Conservation (phyloP, 371 early-diverging fungal genomes). For the Rhizopus delemar region DNA sequence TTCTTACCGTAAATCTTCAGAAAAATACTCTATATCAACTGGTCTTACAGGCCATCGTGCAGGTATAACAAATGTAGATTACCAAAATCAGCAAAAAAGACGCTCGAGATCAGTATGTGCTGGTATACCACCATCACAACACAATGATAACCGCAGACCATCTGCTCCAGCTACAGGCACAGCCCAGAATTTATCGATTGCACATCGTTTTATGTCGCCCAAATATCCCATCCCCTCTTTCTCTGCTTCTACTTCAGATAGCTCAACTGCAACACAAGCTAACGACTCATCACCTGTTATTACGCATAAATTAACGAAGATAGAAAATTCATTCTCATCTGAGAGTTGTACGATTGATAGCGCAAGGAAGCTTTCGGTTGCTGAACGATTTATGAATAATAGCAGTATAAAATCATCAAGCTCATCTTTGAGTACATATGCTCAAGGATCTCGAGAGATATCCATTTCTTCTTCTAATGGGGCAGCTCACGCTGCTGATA, state of each 20-base stretch:
- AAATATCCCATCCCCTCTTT: not conserved
- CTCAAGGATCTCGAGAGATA: conserved; percentile 12
- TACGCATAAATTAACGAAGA: too few species aligned
- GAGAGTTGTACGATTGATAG: not conserved
- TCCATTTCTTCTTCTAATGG: conserved; percentile 17
- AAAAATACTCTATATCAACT: not conserved
- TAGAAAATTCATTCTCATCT: conserved; percentile 3
- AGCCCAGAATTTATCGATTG: conserved; percentile 25
- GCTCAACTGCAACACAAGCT: too few species aligned
- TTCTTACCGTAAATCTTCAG: not conserved
- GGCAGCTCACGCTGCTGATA: conserved; percentile 2
- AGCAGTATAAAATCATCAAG: conserved; percentile 6
- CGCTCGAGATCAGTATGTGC: conserved; percentile 7
- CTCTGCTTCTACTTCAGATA: too few species aligned
- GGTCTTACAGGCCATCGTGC: not conserved
- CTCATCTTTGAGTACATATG: conserved; percentile 7
- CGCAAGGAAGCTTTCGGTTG: conserved; percentile 21
- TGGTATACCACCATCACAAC: not conserved
- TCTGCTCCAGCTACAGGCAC: conserved; percentile 16
- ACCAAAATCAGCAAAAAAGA: not conserved
- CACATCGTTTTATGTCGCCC: conserved; percentile 15
- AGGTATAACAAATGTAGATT: too few species aligned
- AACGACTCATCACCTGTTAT: not conserved
- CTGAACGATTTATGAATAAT: conserved; percentile 41
- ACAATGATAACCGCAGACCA: conserved; percentile 11